Conservation (phyloP, 345 rosid species). For the Erysimum cheiranthoides region DNA sequence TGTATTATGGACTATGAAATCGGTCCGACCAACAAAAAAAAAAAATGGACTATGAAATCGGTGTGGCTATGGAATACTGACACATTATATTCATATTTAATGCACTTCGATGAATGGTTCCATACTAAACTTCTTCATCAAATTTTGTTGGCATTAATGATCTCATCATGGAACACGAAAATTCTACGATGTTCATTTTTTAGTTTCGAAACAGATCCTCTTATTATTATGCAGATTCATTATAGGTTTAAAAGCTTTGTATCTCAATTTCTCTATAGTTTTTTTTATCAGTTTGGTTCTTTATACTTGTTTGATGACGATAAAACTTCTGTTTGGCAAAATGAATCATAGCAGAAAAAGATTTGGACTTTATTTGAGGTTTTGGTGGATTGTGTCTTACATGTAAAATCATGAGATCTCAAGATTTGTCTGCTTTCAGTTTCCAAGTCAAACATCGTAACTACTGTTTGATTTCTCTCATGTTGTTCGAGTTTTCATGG, state of each 20-base stretch:
- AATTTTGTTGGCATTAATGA: constrained; percentile 30
- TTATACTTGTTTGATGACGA: background rate
- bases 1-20: background rate
- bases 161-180: background rate
- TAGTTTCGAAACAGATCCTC: background rate
- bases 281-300: background rate
- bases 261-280: background rate
- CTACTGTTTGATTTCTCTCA: constrained; percentile 33
- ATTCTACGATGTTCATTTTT: background rate
- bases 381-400: constrained; percentile 34
- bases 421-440: constrained; percentile 26
- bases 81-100: constrained; percentile 26
- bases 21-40: too few relatives aligned
- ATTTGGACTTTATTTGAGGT: constrained; percentile 28
- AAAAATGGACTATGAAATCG: background rate
- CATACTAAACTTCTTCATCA: constrained; percentile 28
- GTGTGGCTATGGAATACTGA: constrained; percentile 16
- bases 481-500: background rate
- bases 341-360: constrained; percentile 12
- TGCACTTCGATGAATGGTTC: constrained; percentile 2
- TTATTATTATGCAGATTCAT: background rate
- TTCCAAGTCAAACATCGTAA: constrained; percentile 36
- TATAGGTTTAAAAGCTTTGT: background rate
- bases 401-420: constrained; percentile 33
- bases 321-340: constrained; percentile 15